Base-by-base conservation (phyloP, 805 yeast genomes). In the Blastobotrys parvus region DNA sequence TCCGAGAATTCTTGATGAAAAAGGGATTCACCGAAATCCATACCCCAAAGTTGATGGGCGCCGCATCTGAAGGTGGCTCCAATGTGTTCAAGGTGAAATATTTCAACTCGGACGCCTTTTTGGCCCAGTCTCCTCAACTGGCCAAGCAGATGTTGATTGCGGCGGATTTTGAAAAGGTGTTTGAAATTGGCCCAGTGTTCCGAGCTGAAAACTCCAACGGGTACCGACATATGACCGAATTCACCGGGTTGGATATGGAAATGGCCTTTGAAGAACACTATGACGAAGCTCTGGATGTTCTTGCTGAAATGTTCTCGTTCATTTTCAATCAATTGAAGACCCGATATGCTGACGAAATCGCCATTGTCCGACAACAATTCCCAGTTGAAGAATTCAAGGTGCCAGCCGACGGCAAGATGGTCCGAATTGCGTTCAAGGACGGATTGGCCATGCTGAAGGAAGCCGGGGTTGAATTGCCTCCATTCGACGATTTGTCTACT, bases 161-260 rank as follows among this genome's bases (percentile, higher is more conserved):
- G 38, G 94, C 95, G 47, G 99, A 92, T 70, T 92, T 90, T 58
- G 98, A 92, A 72, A 79, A 78, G 58, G 99, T 92, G 39, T 92
- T 78, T 62, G 99, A 92, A 71, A 75, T 92, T 59, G 97, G 92
- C 1, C 97, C 99, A 30, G 97, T 92, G 35, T 92, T 92, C 77
- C 80, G 99, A 69, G 99, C 99, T 45, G 99, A 92, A 68, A 90
- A 92, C 74, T 90, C 97, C 49, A 89, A 92, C 72, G 90, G 98
- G 17, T 97, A 92, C 67, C 89, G 99, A 71, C 99, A 92, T 68
- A 82, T 92, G 95, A 92, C 99, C 45, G 99, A 92, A 69, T 92
- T 92, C 65, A 84, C 83, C 49, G 99, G 99, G 46, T 79, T 94
- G 57, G 99, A 92, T 73, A 69, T 92, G 69, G 99, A 92, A 69